Conservation (phyloP, 257 asterid genomes). For the Fraxinus excelsior region DNA sequence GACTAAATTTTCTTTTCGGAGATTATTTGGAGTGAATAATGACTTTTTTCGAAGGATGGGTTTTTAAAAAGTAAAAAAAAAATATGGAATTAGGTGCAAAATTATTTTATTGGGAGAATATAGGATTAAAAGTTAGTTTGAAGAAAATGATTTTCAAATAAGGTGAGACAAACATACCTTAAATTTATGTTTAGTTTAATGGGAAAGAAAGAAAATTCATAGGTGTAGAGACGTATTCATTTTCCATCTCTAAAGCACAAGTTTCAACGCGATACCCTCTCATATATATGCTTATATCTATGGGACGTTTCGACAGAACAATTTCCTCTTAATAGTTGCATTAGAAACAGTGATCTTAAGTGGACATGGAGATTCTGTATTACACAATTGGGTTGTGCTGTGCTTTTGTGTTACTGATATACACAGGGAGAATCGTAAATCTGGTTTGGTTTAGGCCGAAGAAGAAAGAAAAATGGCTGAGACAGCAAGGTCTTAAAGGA, state of each 20-base stretch:
- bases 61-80: too few species aligned
- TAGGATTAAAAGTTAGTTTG: too few species aligned
- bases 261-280: background rate
- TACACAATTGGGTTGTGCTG: conserved; percentile 1
- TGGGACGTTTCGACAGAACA: background rate
- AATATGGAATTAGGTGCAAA: too few species aligned
- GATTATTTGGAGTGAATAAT: too few species aligned
- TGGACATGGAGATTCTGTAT: conserved; percentile 29
- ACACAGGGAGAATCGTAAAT: conserved; percentile 31
- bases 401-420: conserved; percentile 11
- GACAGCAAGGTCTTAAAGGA: conserved; percentile 44
- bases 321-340: background rate
- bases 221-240: background rate
- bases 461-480: conserved; percentile 35
- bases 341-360: background rate
- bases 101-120: too few species aligned
- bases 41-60: too few species aligned
- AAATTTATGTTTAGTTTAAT: background rate
- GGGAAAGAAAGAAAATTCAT: background rate
- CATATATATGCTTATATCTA: background rate
- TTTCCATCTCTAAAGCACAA: background rate
- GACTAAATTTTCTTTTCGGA: too few species aligned
- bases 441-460: conserved; percentile 45
- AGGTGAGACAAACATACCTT: too few species aligned
- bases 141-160: too few species aligned